Evolutionary conservation across 2,329 filamentous ascomycete species (phyloP).

Genomic region (Verticillium klebahnii): DNA sequence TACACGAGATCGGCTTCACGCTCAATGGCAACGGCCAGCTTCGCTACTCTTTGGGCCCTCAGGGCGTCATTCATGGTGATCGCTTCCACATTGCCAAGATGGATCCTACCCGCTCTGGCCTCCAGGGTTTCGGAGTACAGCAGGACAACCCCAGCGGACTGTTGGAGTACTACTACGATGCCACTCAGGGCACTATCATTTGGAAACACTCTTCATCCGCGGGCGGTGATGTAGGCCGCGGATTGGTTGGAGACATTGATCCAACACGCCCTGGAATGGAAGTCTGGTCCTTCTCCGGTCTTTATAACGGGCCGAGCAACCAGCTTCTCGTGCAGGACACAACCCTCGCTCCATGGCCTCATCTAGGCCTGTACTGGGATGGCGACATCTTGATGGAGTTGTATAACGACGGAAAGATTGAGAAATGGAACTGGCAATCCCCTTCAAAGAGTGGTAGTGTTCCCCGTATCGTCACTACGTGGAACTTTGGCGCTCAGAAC

Average conservation of each 20-base stretch:
- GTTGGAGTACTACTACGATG: conserved; percentile 19
- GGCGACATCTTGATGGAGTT: conserved; percentile 15
- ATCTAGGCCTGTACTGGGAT: conserved; percentile 10
- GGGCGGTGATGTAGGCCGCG: conserved; percentile 10
- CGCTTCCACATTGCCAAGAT: conserved; percentile 18
- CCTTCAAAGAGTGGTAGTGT: background rate
- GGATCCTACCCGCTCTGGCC: conserved; percentile 12
- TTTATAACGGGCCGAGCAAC: conserved; percentile 14
- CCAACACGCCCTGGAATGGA: conserved; percentile 14
- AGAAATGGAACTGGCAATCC: conserved; percentile 14
- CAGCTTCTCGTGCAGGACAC: conserved; percentile 2
- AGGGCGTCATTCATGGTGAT: conserved; percentile 16
- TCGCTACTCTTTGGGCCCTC: conserved; percentile 12
- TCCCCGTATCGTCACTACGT: conserved; percentile 1
- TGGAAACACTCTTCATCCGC: conserved; percentile 13
- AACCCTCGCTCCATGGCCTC: conserved; percentile 4
- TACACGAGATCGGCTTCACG: conserved; percentile 16
- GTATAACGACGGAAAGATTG: conserved; percentile 17
- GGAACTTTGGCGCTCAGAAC: conserved; percentile 5
- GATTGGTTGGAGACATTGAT: conserved; percentile 17
- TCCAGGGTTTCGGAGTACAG: conserved; percentile 17
- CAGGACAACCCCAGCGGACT: conserved; percentile 12
- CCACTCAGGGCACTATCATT: conserved; percentile 9
- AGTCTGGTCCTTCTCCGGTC: conserved; percentile 15
- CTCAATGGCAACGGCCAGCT: conserved; percentile 16